A percentile compares a stretch with the other conserved stretches of the same genome.
phyloP scores from a whole-genome alignment of 768 basidiomycete genomes.

The Lentinula sp. region DNA sequence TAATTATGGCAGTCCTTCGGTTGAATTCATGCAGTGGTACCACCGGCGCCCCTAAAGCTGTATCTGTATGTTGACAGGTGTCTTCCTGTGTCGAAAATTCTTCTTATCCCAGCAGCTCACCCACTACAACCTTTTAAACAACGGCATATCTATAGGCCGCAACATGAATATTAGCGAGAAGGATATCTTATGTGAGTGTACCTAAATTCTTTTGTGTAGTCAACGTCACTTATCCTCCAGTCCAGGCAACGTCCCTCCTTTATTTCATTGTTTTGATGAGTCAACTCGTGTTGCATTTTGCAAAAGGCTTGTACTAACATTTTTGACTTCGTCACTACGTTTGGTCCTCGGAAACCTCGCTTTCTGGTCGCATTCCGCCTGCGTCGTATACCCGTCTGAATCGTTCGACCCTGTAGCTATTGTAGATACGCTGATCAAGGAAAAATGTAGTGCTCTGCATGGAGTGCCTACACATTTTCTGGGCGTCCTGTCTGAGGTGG shows the following conservation, averaged over 20 bases:
- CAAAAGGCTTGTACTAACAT: conserved; percentile 7
- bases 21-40: conserved; percentile 49
- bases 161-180: conserved; percentile 63
- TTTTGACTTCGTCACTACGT: conserved; percentile 33
- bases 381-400: conserved; percentile 70
- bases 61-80: conserved; percentile 47
- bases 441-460: conserved; percentile 73
- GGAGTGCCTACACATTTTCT: conserved; percentile 86
- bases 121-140: conserved; percentile 75
- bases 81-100: neutral
- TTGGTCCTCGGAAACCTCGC: conserved; percentile 80
- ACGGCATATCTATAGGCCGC: conserved; percentile 61
- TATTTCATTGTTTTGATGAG: conserved; percentile 91
- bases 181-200: conserved; percentile 61
- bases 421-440: conserved; percentile 62
- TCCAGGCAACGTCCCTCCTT: conserved; percentile 74
- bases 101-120: conserved; percentile 48
- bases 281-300: conserved; percentile 16
- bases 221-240: neutral
- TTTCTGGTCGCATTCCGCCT: conserved; percentile 68
- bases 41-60: conserved; percentile 77
- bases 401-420: conserved; percentile 58
- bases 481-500: conserved; percentile 64
- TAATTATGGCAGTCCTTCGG: neutral
- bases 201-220: neutral